Conservation (phyloP, 306 rosid species). For the Adenanthera pavonina region DNA sequence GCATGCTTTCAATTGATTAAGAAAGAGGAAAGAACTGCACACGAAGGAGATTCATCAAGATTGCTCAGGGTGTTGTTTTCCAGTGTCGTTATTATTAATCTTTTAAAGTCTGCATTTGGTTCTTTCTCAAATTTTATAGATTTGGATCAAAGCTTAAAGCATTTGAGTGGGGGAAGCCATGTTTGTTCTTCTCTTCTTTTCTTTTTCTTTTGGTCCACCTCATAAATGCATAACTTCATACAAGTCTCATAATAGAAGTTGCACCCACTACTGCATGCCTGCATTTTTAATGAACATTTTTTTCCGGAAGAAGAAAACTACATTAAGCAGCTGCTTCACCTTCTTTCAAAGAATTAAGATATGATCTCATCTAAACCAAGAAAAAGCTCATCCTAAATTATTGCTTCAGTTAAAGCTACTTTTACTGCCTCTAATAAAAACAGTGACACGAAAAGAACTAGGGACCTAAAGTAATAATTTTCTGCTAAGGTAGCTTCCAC, state of each 20-base stretch:
- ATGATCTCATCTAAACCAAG: conserved; percentile 20
- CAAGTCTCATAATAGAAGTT: not conserved
- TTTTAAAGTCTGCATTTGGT: too few species aligned
- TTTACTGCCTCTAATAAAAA: not conserved
- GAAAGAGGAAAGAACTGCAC: too few species aligned
- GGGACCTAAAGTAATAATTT: not conserved
- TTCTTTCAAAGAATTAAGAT: conserved; percentile 21
- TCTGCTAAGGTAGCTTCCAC: not conserved
- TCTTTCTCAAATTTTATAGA: too few species aligned
- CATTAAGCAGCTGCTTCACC: not conserved
- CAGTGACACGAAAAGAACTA: not conserved
- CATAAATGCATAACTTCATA: conserved; percentile 15
- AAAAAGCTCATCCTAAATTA: conserved; percentile 8
- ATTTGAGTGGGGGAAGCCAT: not conserved
- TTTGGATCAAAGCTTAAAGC: too few species aligned
- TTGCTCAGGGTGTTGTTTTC: too few species aligned
- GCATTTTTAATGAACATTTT: conserved; percentile 28
- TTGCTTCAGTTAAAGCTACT: not conserved
- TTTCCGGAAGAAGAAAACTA: too few species aligned
- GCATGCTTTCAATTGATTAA: too few species aligned
- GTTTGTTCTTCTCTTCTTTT: conserved; percentile 20
- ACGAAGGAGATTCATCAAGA: too few species aligned
- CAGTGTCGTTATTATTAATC: too few species aligned
- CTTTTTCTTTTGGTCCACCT: not conserved
- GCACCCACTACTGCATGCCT: not conserved